A percentile compares a stretch with the other conserved stretches of the same genome.
Conservation (phyloP, 129 eudicot species). For the Helianthus tuberosus region DNA sequence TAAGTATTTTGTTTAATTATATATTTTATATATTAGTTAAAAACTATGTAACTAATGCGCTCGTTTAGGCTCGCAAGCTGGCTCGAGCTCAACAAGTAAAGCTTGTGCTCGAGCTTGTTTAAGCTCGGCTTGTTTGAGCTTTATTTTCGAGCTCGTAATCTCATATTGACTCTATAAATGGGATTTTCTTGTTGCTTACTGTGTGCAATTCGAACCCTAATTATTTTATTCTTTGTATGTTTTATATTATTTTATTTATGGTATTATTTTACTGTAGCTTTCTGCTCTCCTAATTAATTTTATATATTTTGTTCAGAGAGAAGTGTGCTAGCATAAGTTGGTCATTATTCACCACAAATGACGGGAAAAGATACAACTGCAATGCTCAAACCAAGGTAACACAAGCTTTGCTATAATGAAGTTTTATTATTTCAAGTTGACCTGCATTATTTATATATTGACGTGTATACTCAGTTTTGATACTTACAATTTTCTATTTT, state of each 20-base stretch:
- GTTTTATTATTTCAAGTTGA: slow-evolving; percentile 2
- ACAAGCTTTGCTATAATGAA: slow-evolving; percentile 5
- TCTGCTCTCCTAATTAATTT: slow-evolving; percentile 7
- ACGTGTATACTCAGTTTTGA: slow-evolving; percentile 13
- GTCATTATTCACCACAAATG: slow-evolving; percentile 89
- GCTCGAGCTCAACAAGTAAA: no score
- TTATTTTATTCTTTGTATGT: slow-evolving; percentile 2
- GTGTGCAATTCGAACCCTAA: slow-evolving; percentile 6
- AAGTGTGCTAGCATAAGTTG: slow-evolving; percentile 87
- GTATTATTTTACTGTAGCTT: background rate
- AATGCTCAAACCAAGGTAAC: slow-evolving; percentile 74
- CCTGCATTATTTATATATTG: slow-evolving; percentile 6
- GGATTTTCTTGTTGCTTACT: slow-evolving; percentile 2
- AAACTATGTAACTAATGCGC: no score
- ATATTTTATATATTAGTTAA: no score
- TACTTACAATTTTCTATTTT: background rate
- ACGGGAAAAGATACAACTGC: slow-evolving; percentile 88
- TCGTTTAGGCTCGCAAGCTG: no score
- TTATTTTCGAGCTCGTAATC: no score
- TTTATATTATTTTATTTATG: background rate
- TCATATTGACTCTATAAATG: background rate
- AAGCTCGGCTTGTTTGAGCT: no score
- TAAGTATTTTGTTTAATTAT: no score
- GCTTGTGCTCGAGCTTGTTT: no score
- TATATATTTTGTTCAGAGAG: slow-evolving; percentile 59